Percentiles rank a stretch among this genome's conserved stretches.
These are phyloP conservation scores for Blastocladiella britannica DNA, from an alignment of 192 early-diverging fungal species.

Conservation along the genomic window DNA sequence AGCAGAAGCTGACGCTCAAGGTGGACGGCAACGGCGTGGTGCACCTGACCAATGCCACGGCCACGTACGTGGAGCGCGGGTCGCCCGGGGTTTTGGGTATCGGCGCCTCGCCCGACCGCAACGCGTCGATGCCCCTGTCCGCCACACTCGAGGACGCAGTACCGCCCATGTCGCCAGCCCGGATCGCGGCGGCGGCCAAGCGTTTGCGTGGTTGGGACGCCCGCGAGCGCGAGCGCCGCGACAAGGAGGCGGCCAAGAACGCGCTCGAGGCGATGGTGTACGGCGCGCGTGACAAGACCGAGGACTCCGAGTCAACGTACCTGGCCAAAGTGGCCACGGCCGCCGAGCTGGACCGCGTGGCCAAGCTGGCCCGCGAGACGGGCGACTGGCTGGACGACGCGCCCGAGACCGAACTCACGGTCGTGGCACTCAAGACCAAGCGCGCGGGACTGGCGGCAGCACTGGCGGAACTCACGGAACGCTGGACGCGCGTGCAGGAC, in stretches of 20 bases:
- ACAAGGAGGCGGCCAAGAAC: not conserved
- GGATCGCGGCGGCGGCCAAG: not conserved
- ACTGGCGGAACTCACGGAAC: too few species aligned
- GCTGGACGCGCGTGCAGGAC: too few species aligned
- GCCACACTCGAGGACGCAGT: not conserved
- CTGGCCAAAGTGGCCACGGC: not conserved
- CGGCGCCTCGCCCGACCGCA: not conserved
- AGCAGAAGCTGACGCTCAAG: not conserved
- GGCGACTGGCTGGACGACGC: not conserved
- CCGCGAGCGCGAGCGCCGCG: not conserved
- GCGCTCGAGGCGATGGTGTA: not conserved
- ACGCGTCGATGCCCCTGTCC: not conserved
- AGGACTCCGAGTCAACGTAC: not conserved
- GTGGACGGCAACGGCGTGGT: not conserved
- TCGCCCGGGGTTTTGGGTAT: not conserved
- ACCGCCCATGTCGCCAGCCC: not conserved
- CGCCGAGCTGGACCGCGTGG: not conserved
- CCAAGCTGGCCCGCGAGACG: not conserved
- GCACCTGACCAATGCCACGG: not conserved
- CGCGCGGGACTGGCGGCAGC: too few species aligned
- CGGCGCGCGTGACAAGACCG: not conserved
- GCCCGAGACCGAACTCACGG: too few species aligned
- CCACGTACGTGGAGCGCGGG: not conserved
- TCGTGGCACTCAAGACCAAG: too few species aligned
- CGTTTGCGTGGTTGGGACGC: not conserved